Base-by-base conservation (phyloP, 2,329 filamentous ascomycete genomes). In the Ceratocystis diversiconidia region DNA sequence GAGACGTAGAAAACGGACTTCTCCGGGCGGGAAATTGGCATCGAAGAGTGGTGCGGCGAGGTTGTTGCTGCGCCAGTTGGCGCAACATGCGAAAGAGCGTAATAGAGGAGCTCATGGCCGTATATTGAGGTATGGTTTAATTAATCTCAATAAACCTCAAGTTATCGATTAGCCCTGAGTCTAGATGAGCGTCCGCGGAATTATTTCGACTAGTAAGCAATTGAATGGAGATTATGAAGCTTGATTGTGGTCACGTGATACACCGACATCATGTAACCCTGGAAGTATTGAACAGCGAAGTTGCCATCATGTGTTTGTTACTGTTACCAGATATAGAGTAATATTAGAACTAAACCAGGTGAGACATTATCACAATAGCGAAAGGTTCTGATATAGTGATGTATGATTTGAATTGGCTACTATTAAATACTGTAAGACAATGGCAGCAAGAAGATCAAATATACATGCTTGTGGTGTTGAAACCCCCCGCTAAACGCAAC, bases 21-120 rank as follows among this genome's bases (percentile, higher is more conserved):
- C 52, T 66, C 30, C 55, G 60, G 4, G 41, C 17, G 8, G 46
- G 46, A 19, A 41, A 25, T 22, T 61, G 65, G 44, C 59, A 36
- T 50, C 61, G 65, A 1, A 12, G 43, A 19, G 52, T 28, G 28
- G 15, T 12, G 17, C 61, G 46, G 46, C 61, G 63, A 50, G 66
- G 59, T 19, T 48, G 32, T 55, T 67, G 65, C 48, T 65, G 67
- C 36, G 61, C 64, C 50, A 66, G n/a, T 55, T 66, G 67, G 43
- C 59, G 67, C 57, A 62, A 52, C 7, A 61, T 12, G 43, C 57
- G 36, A 4, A 64, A 63, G 28, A 50, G 19, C 17, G 48, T 22
- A 25, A 28, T 32, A 22, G 60, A 22, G 17, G 48, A 50, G 25
- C 43, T 60, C 62, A 36, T 62, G 6, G 61, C 55, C n/a, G 3